phyloP scores from a whole-genome alignment of 1,284 basidiomycete species.

The Cryptococcus floricola region DNA sequence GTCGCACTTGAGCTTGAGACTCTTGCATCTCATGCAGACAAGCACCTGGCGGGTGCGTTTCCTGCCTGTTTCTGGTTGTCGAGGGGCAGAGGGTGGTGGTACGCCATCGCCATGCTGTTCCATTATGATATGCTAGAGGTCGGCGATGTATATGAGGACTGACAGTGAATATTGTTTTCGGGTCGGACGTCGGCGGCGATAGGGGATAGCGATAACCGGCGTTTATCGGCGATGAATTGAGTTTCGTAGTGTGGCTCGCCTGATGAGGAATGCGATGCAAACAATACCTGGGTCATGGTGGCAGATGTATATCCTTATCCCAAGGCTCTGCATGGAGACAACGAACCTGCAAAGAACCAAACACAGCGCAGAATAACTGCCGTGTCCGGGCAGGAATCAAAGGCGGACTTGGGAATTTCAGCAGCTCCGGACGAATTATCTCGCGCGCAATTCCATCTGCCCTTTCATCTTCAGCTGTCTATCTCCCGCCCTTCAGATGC shows the following conservation, averaged over 20 bases:
- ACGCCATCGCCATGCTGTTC: too few species aligned
- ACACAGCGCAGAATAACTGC: neutral
- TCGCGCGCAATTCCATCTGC: neutral
- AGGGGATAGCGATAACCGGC: too few species aligned
- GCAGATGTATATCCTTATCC: neutral
- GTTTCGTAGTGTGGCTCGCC: too few species aligned
- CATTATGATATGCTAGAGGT: too few species aligned
- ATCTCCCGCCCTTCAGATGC: neutral
- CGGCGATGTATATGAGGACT: too few species aligned
- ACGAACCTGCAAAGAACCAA: neutral
- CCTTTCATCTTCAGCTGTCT: neutral
- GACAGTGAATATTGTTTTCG: too few species aligned
- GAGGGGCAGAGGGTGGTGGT: too few species aligned
- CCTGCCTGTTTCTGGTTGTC: neutral
- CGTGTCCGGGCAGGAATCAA: neutral
- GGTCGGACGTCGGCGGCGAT: too few species aligned
- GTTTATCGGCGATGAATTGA: too few species aligned
- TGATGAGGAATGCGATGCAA: too few species aligned
- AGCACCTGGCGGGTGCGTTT: slow-evolving; percentile 7
- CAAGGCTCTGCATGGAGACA: neutral
- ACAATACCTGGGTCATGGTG: too few species aligned
- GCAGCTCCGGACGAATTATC: neutral
- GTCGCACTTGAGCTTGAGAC: slow-evolving; percentile 9
- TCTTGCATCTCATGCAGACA: slow-evolving; percentile 11
- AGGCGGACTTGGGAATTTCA: neutral